Percentiles rank a stretch among this genome's conserved stretches.
Evolutionary conservation across 306 rosid genomes (phyloP).

Genomic region (Lablab purpureus): DNA sequence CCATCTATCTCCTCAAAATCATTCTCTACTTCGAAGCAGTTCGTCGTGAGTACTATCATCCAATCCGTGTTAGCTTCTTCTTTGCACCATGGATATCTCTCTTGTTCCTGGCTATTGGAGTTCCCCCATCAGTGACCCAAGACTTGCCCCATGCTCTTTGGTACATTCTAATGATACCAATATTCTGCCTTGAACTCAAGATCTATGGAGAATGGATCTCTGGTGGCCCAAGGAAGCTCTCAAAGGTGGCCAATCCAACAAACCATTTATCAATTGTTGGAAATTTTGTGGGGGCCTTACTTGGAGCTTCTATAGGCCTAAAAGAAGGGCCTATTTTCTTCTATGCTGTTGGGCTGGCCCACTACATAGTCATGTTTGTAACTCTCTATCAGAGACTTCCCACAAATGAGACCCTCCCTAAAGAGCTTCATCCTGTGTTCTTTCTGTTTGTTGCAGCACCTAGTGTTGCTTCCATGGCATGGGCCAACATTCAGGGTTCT

Average conservation of each 20-base stretch:
- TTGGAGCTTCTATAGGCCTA: constrained; percentile 89
- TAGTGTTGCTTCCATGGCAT: constrained; percentile 88
- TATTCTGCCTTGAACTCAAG: constrained; percentile 82
- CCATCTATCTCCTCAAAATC: constrained; percentile 64
- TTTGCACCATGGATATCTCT: constrained; percentile 90
- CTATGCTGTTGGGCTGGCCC: constrained; percentile 86
- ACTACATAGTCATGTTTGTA: constrained; percentile 77
- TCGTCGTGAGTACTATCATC: constrained; percentile 90
- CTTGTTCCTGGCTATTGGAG: constrained; percentile 75
- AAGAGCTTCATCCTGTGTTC: constrained; percentile 92
- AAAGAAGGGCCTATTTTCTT: constrained; percentile 90
- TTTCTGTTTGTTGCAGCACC: constrained; percentile 92
- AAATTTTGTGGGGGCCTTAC: constrained; percentile 85
- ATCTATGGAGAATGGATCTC: constrained; percentile 99
- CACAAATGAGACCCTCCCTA: constrained; percentile 86
- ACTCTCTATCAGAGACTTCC: constrained; percentile 93
- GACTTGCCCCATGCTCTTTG: constrained; percentile 61
- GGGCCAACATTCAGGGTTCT: constrained; percentile 84
- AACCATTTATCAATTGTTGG: constrained; percentile 83
- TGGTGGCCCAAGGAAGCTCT: constrained; percentile 84
- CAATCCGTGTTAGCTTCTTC: constrained; percentile 86
- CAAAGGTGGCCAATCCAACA: constrained; percentile 87
- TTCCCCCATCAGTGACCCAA: constrained; percentile 69
- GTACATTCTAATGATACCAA: constrained; percentile 83
- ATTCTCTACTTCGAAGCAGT: constrained; percentile 86